Conservation (phyloP, 208 protist genomes). For the Wallacemonas rigidus region DNA sequence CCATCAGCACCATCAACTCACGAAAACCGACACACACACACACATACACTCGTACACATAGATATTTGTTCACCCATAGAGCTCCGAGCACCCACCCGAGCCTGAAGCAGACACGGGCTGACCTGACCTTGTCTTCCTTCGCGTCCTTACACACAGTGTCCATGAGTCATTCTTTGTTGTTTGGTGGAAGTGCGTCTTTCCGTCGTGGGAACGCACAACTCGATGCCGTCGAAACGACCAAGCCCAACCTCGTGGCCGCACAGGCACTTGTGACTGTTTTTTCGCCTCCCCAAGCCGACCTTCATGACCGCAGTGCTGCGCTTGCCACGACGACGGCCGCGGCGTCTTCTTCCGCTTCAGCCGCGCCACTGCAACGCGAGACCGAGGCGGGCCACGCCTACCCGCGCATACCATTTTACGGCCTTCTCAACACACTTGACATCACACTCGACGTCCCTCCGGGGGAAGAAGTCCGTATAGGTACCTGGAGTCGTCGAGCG, state of each 20-base stretch:
- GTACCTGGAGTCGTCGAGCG: neutral
- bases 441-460: conserved; percentile 37
- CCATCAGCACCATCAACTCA: too few relatives aligned
- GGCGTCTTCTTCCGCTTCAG: neutral
- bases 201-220: conserved; percentile 18
- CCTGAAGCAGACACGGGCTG: too few relatives aligned
- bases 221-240: neutral
- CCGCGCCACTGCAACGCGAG: neutral
- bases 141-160: neutral
- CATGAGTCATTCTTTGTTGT: conserved; percentile 9
- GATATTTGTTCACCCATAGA: neutral
- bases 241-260: neutral
- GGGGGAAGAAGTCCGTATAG: neutral
- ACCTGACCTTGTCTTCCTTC: neutral
- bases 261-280: conserved; percentile 6
- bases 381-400: conserved; percentile 17
- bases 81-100: too few relatives aligned
- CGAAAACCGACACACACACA: neutral
- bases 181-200: conserved; percentile 17
- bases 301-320: neutral
- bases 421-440: conserved; percentile 36
- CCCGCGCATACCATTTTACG: conserved; percentile 60
- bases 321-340: neutral
- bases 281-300: neutral
- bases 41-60: conserved; percentile 6